Base-by-base conservation (phyloP, 352 stramenopile species). In the Thalassiosira pacifica region DNA sequence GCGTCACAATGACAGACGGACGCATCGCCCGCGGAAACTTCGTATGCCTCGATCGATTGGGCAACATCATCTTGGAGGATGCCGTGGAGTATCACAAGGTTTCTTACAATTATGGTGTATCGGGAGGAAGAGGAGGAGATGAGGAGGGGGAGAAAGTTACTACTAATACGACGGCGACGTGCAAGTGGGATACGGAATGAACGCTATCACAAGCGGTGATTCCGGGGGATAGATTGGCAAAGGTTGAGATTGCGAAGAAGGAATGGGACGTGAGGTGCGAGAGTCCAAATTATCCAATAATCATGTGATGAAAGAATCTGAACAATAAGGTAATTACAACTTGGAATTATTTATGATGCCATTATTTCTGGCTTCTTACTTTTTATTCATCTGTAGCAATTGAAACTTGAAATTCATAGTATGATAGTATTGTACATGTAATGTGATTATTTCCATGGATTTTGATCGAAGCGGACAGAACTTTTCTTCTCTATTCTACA, bases 1-100 rank as follows among this genome's bases (percentile, higher is more conserved):
- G 64, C 2, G 26, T 82, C 27, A 87, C 79, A 16, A 66, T 79
- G 34, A 83, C 57, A 9, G 79, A 87, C 73, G 79, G 79, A 57
- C 64, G 79, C 19, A 53, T 70, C 32, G 72, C 57, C 18, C 24
- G 57, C 9, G 79, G 79, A 32, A 87, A 60, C 63, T 83, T 87
- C 34, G 18, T 79, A 5, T 68, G 66, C 48, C 66, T 87, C 11
- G 79, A 87, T 79, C 67, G 79, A 65, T 66, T 83, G 67, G 57
- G 73, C 31, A 87, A 83, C 48, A 82, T 87, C 13, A 79, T 82
- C 22, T 64, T 87, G 13, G 72, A 82, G 18, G 61, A 75, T 68
- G 72, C 63, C 10, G 45, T 79, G 0, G 79, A 87, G 24, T 57
- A 42, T 29, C 48, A 73, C 42, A 10, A 65, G 48, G 32, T 86